Evolutionary conservation across 2,329 filamentous ascomycete genomes (phyloP).

Genomic region (Juglanconis juglandina): DNA sequence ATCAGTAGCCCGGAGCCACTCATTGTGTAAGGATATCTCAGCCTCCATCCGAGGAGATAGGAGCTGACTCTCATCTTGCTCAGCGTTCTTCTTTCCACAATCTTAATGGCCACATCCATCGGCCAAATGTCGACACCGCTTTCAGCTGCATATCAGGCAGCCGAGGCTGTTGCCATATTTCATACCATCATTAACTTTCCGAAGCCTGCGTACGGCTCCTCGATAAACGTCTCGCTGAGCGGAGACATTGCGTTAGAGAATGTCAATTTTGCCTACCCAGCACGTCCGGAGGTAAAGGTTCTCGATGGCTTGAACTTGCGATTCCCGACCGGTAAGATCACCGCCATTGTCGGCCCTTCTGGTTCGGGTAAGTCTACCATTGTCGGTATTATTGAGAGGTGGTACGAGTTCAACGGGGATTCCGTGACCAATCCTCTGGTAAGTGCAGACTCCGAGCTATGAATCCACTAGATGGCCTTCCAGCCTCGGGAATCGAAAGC

Average conservation of each 20-base stretch:
- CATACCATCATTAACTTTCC: slow-evolving; percentile 48
- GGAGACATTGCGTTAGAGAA: slow-evolving; percentile 57
- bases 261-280: slow-evolving; percentile 66
- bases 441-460: neutral
- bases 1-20: slow-evolving; percentile 51
- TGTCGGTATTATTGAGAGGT: slow-evolving; percentile 65
- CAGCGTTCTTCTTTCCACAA: slow-evolving; percentile 51
- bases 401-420: slow-evolving; percentile 47
- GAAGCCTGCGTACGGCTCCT: slow-evolving; percentile 32
- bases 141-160: slow-evolving; percentile 52
- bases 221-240: slow-evolving; percentile 35
- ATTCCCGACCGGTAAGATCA: slow-evolving; percentile 66
- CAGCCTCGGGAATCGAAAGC: neutral
- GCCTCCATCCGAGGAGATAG: no score
- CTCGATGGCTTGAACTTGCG: slow-evolving; percentile 48
- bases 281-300: slow-evolving; percentile 42
- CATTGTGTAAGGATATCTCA: slow-evolving; percentile 33
- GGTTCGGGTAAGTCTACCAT: slow-evolving; percentile 82
- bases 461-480: neutral
- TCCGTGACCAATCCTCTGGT: slow-evolving; percentile 4
- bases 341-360: slow-evolving; percentile 77
- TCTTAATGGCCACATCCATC: slow-evolving; percentile 55
- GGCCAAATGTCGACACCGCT: slow-evolving; percentile 55
- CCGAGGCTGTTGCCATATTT: slow-evolving; percentile 53
- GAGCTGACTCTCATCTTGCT: neutral